Base-by-base conservation (phyloP, 2,329 filamentous ascomycete genomes). In the Aspergillus tamarii region DNA sequence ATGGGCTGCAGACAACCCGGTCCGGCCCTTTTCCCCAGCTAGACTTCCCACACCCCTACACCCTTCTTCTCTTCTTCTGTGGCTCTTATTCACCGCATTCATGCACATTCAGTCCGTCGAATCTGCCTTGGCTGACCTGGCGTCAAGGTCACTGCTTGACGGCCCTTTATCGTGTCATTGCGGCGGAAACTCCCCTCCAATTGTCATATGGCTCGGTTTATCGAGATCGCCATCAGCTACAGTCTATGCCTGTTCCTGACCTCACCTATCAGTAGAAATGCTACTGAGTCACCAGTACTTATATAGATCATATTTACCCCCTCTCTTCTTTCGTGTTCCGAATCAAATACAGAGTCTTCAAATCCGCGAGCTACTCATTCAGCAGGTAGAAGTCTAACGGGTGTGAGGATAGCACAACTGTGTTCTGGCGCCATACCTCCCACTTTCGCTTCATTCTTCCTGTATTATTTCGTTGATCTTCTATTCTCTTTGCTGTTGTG, bases 81-180 rank as follows among this genome's bases (percentile, higher is more conserved):
- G 60, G 53, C 55, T 61, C 68, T 66, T 67, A 32, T 26, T 69
- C 69, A 70, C 69, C 67, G 67, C 70, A 69, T 69, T 67, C 67
- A 68, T 69, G 69, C 65, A 67, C 61, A 62, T 66, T 58, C 63
- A 62, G 61, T 59, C 64, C 66, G 62, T 60, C 64, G 68, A 77
- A 65, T 78, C 76, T 77, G 77, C 76, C 76, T 78, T 74, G 75
- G 64, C 71, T 64, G 67, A 69, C 62, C 66, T 69, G 75, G 71
- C 71, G 70, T 74, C 68, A 71, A 68, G 66, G 65, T 63, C 62
- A 68, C 46, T 62, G 67, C 63, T 73, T 68, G 67, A 69, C 69
- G 70, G 64, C 61, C 66, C 60, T 65, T 67, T 62, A 67, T 67
- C 64, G 66, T 69, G 60, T 70, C 63, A 60, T 72, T 74, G 67